Conservation (phyloP, 2,329 filamentous ascomycete species). For the Biscogniauxia marginata region DNA sequence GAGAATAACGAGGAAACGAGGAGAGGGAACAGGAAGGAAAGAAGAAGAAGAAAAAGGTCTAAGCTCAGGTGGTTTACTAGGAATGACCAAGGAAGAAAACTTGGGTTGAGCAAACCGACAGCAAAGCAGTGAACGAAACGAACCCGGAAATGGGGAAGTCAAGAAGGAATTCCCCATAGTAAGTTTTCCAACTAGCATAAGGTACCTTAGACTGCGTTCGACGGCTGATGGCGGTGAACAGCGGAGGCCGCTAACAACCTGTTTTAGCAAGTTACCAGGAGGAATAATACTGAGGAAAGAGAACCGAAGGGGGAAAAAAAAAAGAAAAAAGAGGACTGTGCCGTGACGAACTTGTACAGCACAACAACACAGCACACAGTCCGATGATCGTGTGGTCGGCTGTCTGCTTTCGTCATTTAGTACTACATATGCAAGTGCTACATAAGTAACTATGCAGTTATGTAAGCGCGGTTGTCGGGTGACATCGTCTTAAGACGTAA, state of each 20-base stretch:
- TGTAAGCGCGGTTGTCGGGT: neutral
- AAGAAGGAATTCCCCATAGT: neutral
- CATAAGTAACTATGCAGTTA: neutral
- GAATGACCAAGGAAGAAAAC: neutral
- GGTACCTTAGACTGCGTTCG: neutral
- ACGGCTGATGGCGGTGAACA: neutral
- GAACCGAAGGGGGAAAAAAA: too few relatives aligned
- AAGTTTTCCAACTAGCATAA: neutral
- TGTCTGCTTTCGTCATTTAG: neutral
- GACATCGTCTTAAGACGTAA: neutral
- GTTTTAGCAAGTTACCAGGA: too few relatives aligned
- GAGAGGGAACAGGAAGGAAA: neutral
- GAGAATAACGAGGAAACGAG: neutral
- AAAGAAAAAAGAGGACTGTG: neutral
- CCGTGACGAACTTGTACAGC: neutral
- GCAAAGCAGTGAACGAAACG: neutral
- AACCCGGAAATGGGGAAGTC: neutral
- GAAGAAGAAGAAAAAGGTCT: neutral
- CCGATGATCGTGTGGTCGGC: neutral
- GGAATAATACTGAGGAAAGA: too few relatives aligned
- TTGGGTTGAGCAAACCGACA: neutral
- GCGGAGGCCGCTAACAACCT: neutral
- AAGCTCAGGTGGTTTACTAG: neutral
- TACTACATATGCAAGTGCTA: neutral
- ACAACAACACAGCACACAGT: neutral